Evolutionary conservation across 1,284 basidiomycete species (phyloP).

Genomic region (Marasmius fiardii): DNA sequence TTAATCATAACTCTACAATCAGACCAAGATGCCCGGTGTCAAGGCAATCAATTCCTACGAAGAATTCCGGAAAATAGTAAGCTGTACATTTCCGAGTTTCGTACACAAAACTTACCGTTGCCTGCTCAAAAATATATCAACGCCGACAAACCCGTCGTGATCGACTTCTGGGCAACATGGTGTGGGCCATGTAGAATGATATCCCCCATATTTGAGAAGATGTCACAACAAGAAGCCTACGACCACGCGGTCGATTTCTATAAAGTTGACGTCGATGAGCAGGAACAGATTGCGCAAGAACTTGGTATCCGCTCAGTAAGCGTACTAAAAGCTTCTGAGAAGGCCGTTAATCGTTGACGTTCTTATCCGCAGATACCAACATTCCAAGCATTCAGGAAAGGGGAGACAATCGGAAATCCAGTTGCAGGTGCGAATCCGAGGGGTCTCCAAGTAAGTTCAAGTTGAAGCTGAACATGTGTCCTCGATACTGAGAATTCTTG

Average conservation of each 20-base stretch:
- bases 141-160: conserved; percentile 53
- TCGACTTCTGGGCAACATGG: conserved; percentile 81
- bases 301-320: conserved; percentile 71
- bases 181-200: conserved; percentile 78
- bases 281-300: conserved; percentile 51
- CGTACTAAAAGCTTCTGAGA: neutral
- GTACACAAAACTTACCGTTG: neutral
- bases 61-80: conserved; percentile 30
- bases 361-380: conserved; percentile 69
- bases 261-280: conserved; percentile 81
- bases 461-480: neutral
- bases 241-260: conserved; percentile 49
- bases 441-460: conserved; percentile 16
- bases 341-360: conserved; percentile 13
- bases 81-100: conserved; percentile 12
- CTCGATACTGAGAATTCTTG: neutral
- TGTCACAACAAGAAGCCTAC: conserved; percentile 38
- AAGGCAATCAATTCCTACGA: conserved; percentile 25
- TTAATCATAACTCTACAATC: no score
- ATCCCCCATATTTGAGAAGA: conserved; percentile 76
- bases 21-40: conserved; percentile 25
- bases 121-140: conserved; percentile 51
- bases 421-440: conserved; percentile 57
- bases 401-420: conserved; percentile 54
- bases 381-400: conserved; percentile 72